phyloP scores from a whole-genome alignment of 2,329 filamentous ascomycete genomes.

The Apiospora arundinis region DNA sequence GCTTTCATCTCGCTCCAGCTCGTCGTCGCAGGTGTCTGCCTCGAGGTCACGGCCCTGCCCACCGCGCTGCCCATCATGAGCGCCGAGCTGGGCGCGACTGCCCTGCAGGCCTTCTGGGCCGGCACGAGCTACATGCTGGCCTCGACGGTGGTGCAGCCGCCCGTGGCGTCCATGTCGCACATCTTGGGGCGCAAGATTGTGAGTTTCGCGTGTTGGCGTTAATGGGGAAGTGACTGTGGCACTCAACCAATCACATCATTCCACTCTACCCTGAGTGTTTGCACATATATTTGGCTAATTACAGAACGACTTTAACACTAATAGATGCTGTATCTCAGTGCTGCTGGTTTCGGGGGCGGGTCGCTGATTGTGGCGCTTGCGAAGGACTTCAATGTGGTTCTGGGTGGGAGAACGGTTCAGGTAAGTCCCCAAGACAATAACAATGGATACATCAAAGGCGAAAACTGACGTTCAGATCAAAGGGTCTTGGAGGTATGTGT shows the following conservation, averaged over 20 bases:
- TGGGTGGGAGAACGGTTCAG: constrained; percentile 51
- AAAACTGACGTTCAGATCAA: not conserved
- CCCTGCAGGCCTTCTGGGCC: constrained; percentile 73
- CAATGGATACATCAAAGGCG: not conserved
- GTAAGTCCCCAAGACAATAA: constrained; percentile 30
- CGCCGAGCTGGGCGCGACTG: constrained; percentile 54
- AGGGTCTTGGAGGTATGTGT: not conserved
- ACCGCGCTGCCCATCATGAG: constrained; percentile 65
- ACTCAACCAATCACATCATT: too few species aligned
- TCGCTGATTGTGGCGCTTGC: constrained; percentile 38
- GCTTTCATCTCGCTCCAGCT: constrained; percentile 59
- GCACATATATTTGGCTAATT: not conserved
- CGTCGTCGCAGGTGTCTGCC: constrained; percentile 65
- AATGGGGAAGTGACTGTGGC: too few species aligned
- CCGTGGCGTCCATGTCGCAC: constrained; percentile 30
- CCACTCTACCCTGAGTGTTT: too few species aligned
- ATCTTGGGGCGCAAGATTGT: constrained; percentile 29
- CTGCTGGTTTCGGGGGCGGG: constrained; percentile 27
- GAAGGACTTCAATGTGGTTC: constrained; percentile 48
- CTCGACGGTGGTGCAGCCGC: constrained; percentile 65
- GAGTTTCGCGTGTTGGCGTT: not conserved
- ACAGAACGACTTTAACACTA: not conserved
- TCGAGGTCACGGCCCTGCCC: constrained; percentile 70
- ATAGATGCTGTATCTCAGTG: constrained; percentile 30
- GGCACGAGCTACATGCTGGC: constrained; percentile 75